Base-by-base conservation (phyloP, 2,329 filamentous ascomycete species). In the Aulographum hederae region DNA sequence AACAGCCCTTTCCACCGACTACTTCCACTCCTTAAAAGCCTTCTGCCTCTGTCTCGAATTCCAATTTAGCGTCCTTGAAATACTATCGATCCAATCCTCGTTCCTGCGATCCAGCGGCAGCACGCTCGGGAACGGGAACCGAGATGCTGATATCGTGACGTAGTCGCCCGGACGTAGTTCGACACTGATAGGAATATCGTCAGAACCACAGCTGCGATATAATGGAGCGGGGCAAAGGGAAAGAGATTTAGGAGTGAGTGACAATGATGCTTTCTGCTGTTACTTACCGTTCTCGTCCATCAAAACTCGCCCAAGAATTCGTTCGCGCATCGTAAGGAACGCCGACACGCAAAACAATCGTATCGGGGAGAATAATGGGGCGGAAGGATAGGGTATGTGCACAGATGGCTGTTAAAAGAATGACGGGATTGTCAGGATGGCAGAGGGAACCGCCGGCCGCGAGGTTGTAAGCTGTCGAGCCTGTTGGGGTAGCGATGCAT, bases 401-500 rank as follows among this genome's bases (percentile, higher is more conserved):
- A 56, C 89, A 98, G 53, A 98, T 95, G 14, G 89, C 89, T 0
- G 89, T 98, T 33, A 98, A 70, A 26, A 95, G 73, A 43, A 98
- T 94, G 43, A 85, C 89, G 11, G 89, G 89, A 37, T 98, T 93
- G 48, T 93, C 86, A 0, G 89, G 89, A 51, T 95, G 86, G 35
- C 95, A 86, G 28, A 98, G 74, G 15, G 84, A 91, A 43, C 89
- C 89, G 37, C 89, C 89, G 12, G 89, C 89, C 6, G 85, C 94
- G 18, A 98, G 73, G 2, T 85, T 94, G 54, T 98, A 98, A 18
- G 89, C 89, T 3, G 89, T 98, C 36, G 52, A 63, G 46, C 74
- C 89, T 18, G 89, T 98, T 1, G 89, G 89, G 0, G 89, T 98
- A 28, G 81, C 91, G 54, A 98, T 92, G 48, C 98, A 98, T 58